Evolutionary conservation across 148 eudicot genomes (phyloP).

Genomic region (Chenopodium suecicum): DNA sequence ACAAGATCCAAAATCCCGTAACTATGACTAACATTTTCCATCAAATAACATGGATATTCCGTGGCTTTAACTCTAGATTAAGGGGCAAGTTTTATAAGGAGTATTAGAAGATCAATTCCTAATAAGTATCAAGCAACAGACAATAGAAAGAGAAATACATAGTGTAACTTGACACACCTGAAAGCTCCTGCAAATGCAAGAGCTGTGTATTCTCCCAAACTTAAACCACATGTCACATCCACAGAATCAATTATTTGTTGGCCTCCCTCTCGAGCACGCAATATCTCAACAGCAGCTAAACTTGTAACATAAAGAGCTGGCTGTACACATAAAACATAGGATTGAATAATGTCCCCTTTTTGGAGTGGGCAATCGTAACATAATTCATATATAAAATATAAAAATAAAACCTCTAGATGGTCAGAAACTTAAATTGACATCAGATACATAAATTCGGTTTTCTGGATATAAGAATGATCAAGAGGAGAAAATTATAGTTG

Average conservation of each 20-base stretch:
- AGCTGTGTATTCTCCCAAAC: slow-evolving; percentile 98
- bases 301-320: slow-evolving; percentile 95
- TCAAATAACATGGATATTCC: not conserved
- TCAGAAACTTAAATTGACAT: not conserved
- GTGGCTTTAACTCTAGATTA: not conserved
- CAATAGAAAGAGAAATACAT: not conserved
- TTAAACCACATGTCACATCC: slow-evolving; percentile 94
- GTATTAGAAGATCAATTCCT: not conserved
- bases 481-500: not conserved
- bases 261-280: slow-evolving; percentile 94
- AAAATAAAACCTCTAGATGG: not conserved
- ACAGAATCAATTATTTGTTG: slow-evolving; percentile 83
- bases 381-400: not conserved
- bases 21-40: not conserved
- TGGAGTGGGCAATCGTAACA: not conserved
- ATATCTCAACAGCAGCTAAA: slow-evolving; percentile 87
- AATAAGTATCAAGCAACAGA: not conserved
- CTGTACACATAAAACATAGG: slow-evolving; percentile 36
- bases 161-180: slow-evolving; percentile 47
- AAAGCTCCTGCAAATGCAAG: slow-evolving; percentile 96
- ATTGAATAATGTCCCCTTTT: not conserved
- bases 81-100: not conserved
- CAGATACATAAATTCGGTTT: not conserved
- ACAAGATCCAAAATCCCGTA: not conserved
- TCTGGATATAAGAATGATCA: not conserved